A percentile compares a stretch with the other conserved stretches of the same genome.
Conservation (phyloP, 1,284 basidiomycete genomes). For the Thecaphora frezii region DNA sequence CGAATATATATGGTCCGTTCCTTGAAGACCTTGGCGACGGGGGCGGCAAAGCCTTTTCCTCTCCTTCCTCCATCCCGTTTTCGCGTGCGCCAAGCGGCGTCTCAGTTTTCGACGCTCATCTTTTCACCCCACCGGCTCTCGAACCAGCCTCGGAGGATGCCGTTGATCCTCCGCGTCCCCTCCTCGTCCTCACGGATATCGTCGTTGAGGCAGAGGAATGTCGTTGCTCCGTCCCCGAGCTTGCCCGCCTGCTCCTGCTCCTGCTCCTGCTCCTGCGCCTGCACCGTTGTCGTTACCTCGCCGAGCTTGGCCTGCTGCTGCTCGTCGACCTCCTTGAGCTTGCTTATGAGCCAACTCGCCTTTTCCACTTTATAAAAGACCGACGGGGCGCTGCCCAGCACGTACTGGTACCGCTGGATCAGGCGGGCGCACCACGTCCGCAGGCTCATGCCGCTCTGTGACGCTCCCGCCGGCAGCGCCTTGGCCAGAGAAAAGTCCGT, state of each 20-base stretch:
- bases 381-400: constrained; percentile 22
- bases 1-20: too few species aligned
- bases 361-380: constrained; percentile 37
- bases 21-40: too few species aligned
- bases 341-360: constrained; percentile 11
- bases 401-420: constrained; percentile 28
- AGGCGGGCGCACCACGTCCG: constrained; percentile 26
- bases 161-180: constrained; percentile 18
- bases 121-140: constrained; percentile 9
- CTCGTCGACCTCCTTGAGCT: constrained; percentile 19
- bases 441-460: constrained; percentile 6
- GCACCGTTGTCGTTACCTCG: not conserved
- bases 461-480: constrained; percentile 1
- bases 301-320: not conserved
- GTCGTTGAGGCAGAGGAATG: constrained; percentile 37
- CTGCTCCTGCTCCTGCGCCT: not conserved
- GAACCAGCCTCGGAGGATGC: constrained; percentile 30
- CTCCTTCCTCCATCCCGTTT: too few species aligned
- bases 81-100: too few species aligned
- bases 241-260: not conserved
- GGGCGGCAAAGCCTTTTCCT: too few species aligned
- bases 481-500: constrained; percentile 24
- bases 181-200: constrained; percentile 25
- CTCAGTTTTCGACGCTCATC: constrained; percentile 9
- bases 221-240: constrained; percentile 6